A percentile compares a stretch with the other conserved stretches of the same genome.
Conservation (phyloP, 2,329 filamentous ascomycete species). For the Epicoccum nigrum region DNA sequence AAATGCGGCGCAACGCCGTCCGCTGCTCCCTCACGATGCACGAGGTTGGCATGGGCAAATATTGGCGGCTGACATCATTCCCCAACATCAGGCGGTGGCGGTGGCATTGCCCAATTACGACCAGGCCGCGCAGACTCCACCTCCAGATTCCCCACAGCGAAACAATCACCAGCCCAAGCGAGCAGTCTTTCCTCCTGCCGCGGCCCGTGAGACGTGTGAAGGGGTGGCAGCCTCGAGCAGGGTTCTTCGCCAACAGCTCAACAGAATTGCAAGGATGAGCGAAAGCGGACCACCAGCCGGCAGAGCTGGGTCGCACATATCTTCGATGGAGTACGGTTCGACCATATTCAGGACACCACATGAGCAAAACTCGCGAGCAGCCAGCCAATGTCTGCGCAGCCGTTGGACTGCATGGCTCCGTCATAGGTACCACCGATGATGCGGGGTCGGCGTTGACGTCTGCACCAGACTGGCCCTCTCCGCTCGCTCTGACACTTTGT, state of each 20-base stretch:
- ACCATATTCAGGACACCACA: constrained; percentile 6
- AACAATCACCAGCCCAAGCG: constrained; percentile 15
- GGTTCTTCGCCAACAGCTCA: constrained; percentile 34
- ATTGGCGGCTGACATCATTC: constrained; percentile 17
- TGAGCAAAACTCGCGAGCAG: constrained; percentile 2
- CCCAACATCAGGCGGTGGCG: constrained; percentile 4
- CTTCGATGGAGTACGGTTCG: constrained; percentile 3
- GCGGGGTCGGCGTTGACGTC: constrained; percentile 25
- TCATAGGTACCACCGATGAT: constrained; percentile 23
- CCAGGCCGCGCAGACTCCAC: constrained; percentile 10
- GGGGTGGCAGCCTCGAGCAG: constrained; percentile 23
- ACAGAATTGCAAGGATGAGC: constrained; percentile 31
- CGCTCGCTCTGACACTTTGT: constrained; percentile 7
- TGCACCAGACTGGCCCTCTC: constrained; percentile 11
- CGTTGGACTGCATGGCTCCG: constrained; percentile 15
- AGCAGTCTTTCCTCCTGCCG: constrained; percentile 16
- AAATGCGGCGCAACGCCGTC: constrained; percentile 5
- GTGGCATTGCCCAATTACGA: constrained; percentile 11
- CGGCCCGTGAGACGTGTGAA: constrained; percentile 13
- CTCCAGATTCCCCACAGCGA: constrained; percentile 15
- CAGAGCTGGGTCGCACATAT: constrained; percentile 8
- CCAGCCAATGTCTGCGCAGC: constrained; percentile 9
- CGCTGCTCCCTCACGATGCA: constrained; percentile 8
- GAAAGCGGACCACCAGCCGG: constrained; percentile 29
- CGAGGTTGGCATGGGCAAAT: constrained; percentile 13